Base-by-base conservation (phyloP, 1,284 basidiomycete species). In the Inonotus hispidus region DNA sequence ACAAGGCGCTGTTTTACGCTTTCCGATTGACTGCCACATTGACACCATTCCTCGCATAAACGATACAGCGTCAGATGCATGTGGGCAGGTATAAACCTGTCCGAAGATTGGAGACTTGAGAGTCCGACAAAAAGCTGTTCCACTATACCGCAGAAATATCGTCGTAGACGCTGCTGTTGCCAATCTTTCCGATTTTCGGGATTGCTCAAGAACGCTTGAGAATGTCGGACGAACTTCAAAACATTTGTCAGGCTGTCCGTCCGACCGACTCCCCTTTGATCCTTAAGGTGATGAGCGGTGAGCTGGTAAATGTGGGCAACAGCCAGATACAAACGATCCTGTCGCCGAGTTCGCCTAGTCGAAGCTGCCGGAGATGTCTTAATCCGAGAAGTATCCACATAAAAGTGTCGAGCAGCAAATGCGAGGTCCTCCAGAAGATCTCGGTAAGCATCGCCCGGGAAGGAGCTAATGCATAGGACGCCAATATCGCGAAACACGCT, bases 31-130 rank as follows among this genome's bases (percentile, higher is more conserved):
- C 85, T 82, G 6, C 92, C 93, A 58, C 92, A 81, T 66, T 91
- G 87, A 71, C 95, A 96, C 95, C 95, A 98, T 67, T 96, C 94
- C 71, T 94, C 91, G 68, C 94, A 95, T 46, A 94, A 77, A 50
- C 88, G 83, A 73, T 93, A 97, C 55, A 98, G 77, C 7, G 87
- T 82, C 7, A 94, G 78, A 67, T 93, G 87, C 73, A 88, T 86
- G 59, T 92, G 84, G 7, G 82, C 77, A 3, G 90, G 85, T 58
- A 93, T 85, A 71, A 92, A 92, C 1, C 87, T 79, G 61, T 93
- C 92, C 1, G 85, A 85, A 63, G 89, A 84, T 60, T 84, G 87
- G 29, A 92, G 74, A 46, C 82, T 82, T 4, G 86, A 84, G 16
- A 93, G 74, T 13, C 84, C 88, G 63, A 93, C 88, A 65, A 95